Evolutionary conservation across 257 asterid genomes (phyloP).

Genomic region (Solanum infundibuliforme): DNA sequence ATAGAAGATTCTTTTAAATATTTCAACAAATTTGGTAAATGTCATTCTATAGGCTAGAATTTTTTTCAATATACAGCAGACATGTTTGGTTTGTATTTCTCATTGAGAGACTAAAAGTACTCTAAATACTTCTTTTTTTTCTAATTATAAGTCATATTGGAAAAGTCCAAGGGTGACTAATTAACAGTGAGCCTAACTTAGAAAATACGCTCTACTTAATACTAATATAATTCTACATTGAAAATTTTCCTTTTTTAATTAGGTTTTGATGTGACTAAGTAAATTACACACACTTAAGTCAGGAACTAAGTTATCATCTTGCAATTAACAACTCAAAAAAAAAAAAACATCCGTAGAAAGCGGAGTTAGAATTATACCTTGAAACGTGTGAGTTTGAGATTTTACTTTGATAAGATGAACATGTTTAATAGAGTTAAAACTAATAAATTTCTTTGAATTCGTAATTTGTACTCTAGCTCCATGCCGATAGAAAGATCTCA

Average conservation of each 20-base stretch:
- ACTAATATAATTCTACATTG: neutral
- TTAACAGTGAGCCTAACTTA: neutral
- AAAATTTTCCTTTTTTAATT: neutral
- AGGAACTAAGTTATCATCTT: neutral
- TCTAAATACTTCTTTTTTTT: neutral
- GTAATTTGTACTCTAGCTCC: neutral
- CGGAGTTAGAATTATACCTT: neutral
- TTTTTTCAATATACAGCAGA: neutral
- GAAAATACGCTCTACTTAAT: neutral
- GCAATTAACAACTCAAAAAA: neutral
- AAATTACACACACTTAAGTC: neutral
- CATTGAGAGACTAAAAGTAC: neutral
- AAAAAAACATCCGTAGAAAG: neutral
- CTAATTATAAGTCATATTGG: neutral
- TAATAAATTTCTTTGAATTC: no score
- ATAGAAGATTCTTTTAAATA: neutral
- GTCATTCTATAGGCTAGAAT: neutral
- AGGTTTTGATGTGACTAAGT: neutral
- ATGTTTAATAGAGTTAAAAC: neutral
- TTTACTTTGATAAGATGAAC: neutral
- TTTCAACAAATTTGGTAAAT: neutral
- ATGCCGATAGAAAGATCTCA: neutral
- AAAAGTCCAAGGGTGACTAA: conserved; percentile 1
- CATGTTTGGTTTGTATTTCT: neutral
- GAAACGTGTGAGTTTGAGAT: neutral